Evolutionary conservation across 1,284 basidiomycete species (phyloP).

Genomic region (Calocybe gambosa): DNA sequence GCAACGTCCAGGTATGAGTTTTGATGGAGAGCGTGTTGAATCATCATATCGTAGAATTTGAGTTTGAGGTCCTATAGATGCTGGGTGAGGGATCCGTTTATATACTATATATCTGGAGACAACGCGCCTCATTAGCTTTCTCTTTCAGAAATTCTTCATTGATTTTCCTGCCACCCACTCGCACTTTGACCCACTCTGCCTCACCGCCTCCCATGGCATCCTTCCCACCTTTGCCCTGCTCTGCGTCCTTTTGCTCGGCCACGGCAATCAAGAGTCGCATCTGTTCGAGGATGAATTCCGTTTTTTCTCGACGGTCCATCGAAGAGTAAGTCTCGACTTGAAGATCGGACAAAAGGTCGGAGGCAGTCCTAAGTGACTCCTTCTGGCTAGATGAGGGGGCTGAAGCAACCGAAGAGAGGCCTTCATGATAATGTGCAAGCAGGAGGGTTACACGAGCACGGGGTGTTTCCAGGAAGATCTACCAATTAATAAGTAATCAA

Average conservation of each 20-base stretch:
- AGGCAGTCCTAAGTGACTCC: constrained; percentile 74
- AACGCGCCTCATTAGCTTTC: constrained; percentile 76
- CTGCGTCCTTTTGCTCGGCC: constrained; percentile 64
- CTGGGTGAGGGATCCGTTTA: neutral
- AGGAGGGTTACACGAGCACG: constrained; percentile 89
- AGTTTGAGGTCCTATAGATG: constrained; percentile 83
- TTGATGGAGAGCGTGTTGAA: constrained; percentile 84
- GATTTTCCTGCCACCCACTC: constrained; percentile 90
- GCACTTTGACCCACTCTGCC: constrained; percentile 86
- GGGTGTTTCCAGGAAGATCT: constrained; percentile 98
- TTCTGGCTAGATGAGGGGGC: constrained; percentile 40
- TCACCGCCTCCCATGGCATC: constrained; percentile 64
- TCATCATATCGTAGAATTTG: constrained; percentile 95
- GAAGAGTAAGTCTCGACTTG: constrained; percentile 99
- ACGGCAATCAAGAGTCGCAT: constrained; percentile 83
- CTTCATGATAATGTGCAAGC: constrained; percentile 81
- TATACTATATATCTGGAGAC: constrained; percentile 4
- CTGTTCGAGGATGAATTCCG: constrained; percentile 97
- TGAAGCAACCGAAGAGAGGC: constrained; percentile 41
- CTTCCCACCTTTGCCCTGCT: constrained; percentile 49
- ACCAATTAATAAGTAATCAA: constrained; percentile 2
- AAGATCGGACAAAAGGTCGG: constrained; percentile 88
- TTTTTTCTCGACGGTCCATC: constrained; percentile 98
- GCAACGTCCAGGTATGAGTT: constrained; percentile 90
- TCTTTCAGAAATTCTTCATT: constrained; percentile 93